These are phyloP conservation scores for Phylloporus scabripes DNA, from an alignment of 768 basidiomycete species.

Conservation along the genomic window DNA sequence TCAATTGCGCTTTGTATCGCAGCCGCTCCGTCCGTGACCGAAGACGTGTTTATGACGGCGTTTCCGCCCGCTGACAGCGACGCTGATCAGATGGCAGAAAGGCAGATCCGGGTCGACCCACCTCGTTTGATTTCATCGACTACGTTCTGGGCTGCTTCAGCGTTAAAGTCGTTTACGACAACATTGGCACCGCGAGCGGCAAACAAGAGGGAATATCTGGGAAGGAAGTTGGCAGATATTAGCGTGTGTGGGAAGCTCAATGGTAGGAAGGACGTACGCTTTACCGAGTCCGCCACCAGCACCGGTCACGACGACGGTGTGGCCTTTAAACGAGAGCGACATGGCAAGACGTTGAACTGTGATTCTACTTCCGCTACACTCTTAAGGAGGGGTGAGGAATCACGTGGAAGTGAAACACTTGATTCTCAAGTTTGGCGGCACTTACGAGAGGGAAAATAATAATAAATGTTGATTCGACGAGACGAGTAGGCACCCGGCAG, in stretches of 20 bases:
- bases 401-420: conserved; percentile 12
- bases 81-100: neutral
- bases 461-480: conserved; percentile 20
- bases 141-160: conserved; percentile 82
- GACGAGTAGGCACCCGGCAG: conserved; percentile 31
- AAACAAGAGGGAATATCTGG: conserved; percentile 84
- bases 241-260: neutral
- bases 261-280: conserved; percentile 50
- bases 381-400: neutral
- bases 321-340: conserved; percentile 74
- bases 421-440: neutral
- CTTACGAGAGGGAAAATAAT: conserved; percentile 17
- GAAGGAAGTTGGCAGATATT: neutral
- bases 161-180: conserved; percentile 93
- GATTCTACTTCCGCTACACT: neutral
- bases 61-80: conserved; percentile 68
- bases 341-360: conserved; percentile 4
- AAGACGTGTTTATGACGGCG: conserved; percentile 82
- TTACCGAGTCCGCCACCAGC: conserved; percentile 94
- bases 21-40: conserved; percentile 78
- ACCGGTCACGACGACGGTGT: conserved; percentile 92
- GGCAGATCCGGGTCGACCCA: conserved; percentile 24
- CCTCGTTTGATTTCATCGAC: conserved; percentile 84
- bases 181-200: conserved; percentile 92
- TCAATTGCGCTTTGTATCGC: conserved; percentile 85